Conservation (phyloP, 306 rosid genomes). For the Lablab purpureus region DNA sequence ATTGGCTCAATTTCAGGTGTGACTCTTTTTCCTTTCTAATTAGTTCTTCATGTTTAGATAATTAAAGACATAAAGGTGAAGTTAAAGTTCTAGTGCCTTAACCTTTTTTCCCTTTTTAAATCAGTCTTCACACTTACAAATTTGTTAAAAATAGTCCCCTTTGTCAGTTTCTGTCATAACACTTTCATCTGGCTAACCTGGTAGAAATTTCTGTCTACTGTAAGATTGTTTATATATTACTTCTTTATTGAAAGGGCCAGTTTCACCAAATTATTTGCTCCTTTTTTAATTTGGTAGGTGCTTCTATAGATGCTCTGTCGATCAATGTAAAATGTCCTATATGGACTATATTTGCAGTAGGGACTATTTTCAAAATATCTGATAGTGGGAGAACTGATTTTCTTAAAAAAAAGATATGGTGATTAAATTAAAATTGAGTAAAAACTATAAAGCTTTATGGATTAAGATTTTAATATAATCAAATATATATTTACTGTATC, state of each 20-base stretch:
- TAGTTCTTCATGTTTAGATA: conserved; percentile 8
- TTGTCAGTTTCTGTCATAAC: not conserved
- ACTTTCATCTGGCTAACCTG: not conserved
- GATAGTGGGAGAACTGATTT: not conserved
- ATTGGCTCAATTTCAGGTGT: not conserved
- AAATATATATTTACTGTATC: not conserved
- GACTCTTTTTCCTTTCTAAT: conserved; percentile 2
- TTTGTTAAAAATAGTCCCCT: not conserved
- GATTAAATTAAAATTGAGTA: not conserved
- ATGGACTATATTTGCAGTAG: not conserved
- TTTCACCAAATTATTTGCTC: not conserved
- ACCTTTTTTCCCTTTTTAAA: not conserved
- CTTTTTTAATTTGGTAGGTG: not conserved
- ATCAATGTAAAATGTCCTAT: not conserved
- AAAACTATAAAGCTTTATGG: not conserved
- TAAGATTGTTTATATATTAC: not conserved
- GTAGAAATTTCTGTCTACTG: not conserved
- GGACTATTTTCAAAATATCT: not conserved
- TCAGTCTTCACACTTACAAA: not conserved
- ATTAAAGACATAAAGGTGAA: not conserved
- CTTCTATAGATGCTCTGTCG: not conserved
- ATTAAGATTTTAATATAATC: conserved; percentile 5
- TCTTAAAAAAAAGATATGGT: not conserved
- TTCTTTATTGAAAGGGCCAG: not conserved
- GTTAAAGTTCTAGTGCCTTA: not conserved